Percentiles rank a stretch among this genome's conserved stretches.
Conservation (phyloP, 2,329 filamentous ascomycete genomes). For the Sporothrix luriei region DNA sequence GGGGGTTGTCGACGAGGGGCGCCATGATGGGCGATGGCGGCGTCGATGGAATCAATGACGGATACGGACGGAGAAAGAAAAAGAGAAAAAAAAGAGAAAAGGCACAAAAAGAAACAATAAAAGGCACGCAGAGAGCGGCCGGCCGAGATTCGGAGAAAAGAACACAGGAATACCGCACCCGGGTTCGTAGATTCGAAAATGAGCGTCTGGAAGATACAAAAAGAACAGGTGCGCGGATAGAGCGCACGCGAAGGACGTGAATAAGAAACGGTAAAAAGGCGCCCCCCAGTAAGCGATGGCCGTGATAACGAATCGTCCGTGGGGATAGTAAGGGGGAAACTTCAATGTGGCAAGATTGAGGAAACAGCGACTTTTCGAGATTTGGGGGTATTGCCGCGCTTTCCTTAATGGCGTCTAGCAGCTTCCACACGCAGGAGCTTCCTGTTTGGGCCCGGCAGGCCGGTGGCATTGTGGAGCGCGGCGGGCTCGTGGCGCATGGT, state of each 20-base stretch:
- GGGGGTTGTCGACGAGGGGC: slow-evolving; percentile 85
- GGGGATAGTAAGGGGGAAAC: slow-evolving; percentile 28
- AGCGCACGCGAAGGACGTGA: slow-evolving; percentile 19
- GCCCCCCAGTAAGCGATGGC: slow-evolving; percentile 19
- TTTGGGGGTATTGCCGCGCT: slow-evolving; percentile 22
- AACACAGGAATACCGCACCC: neutral
- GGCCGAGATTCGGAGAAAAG: slow-evolving; percentile 19
- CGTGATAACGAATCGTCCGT: slow-evolving; percentile 27
- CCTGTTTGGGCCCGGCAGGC: slow-evolving; percentile 29
- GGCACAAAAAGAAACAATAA: neutral
- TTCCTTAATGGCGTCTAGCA: slow-evolving; percentile 31
- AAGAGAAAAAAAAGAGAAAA: neutral
- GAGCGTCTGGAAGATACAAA: neutral
- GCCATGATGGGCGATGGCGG: slow-evolving; percentile 53
- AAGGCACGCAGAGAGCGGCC: slow-evolving; percentile 31
- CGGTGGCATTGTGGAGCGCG: neutral
- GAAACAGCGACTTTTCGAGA: slow-evolving; percentile 23
- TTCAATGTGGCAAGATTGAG: slow-evolving; percentile 32
- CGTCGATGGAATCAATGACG: slow-evolving; percentile 16
- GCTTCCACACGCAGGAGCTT: slow-evolving; percentile 28
- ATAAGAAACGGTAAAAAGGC: neutral
- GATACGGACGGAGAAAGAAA: no score
- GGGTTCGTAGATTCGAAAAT: neutral
- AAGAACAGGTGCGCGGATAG: slow-evolving; percentile 7
- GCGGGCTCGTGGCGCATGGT: neutral